Evolutionary conservation across 2,329 filamentous ascomycete species (phyloP), one percentile per base, ranked within the genome.

Genomic region (Ampelomyces quisqualis): DNA sequence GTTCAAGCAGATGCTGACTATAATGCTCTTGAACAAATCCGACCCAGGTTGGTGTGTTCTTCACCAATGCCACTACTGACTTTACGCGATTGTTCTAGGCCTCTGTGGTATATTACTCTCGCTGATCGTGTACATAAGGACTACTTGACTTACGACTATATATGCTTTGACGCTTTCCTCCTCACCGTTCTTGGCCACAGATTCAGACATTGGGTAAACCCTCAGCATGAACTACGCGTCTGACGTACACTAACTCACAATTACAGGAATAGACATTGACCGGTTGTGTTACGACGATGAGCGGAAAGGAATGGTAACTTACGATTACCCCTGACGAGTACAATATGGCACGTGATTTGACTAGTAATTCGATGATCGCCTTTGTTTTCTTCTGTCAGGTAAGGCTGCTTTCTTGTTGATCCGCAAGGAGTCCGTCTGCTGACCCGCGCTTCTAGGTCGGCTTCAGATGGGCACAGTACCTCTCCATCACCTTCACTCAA

Each of bases 401-500:
- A 35, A 21, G 7, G 21, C 23, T 11, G 17, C 2, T 15, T 6
- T 9, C 10, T 19, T 17, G 17, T 9, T 31, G 15, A 17, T 31
- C 29, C 29, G 29, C n/a, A 20, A 9, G 6, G 10, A 11, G 15
- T 31, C 7, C 29, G 29, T 20, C 6, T 5, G 17, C 29, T n/a
- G 17, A 31, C 15, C 17, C 17, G 15, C 19, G 5, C 7, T 23
- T 28, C n/a, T 27, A 73, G 72, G 69, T 8, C 77, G 73, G 69
- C 4, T 77, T 73, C 47, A 73, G 73, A 5, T 76, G 71, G 69
- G 73, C 69, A 3, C 65, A 73, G 40, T 75, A 75, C 39, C 56
- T 76, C 14, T 70, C 68, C 13, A 76, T 78, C 47, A 71, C 74
- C 2, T 70, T 73, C 45, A 73, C 70, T 5, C 74, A 77, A 51